Evolutionary conservation across 495 filamentous ascomycete genomes (phyloP).

Genomic region (Tuber calosporum): DNA sequence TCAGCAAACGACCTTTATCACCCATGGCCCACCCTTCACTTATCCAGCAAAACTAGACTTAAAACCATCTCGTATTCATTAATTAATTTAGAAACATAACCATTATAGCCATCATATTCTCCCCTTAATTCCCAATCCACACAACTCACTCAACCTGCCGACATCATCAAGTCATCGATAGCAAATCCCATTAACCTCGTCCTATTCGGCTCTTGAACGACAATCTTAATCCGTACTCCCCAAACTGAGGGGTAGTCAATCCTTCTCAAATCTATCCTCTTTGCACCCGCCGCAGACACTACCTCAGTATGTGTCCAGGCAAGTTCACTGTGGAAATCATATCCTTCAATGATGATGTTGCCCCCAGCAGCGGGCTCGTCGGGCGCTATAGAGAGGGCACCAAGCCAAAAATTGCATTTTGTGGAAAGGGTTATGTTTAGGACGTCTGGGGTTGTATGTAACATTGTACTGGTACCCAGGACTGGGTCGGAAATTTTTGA

Average conservation of each 20-base stretch:
- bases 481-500: neutral
- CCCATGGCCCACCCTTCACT: neutral
- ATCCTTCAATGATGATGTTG: neutral
- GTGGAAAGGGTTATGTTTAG: neutral
- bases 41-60: neutral
- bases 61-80: neutral
- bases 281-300: neutral
- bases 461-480: neutral
- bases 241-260: neutral
- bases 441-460: neutral
- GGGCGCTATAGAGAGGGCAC: neutral
- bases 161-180: neutral
- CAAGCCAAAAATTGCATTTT: neutral
- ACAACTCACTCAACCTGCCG: neutral
- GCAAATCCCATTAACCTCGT: neutral
- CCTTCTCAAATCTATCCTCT: neutral
- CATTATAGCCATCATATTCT: neutral
- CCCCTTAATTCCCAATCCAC: neutral
- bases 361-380: neutral
- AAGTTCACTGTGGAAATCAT: neutral
- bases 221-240: neutral
- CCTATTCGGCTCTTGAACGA: neutral
- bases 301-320: neutral
- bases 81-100: neutral
- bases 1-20: too few species aligned